Evolutionary conservation across 768 basidiomycete species (phyloP), one percentile per base, ranked within the genome.

Genomic region (Pisolithus orientalis): DNA sequence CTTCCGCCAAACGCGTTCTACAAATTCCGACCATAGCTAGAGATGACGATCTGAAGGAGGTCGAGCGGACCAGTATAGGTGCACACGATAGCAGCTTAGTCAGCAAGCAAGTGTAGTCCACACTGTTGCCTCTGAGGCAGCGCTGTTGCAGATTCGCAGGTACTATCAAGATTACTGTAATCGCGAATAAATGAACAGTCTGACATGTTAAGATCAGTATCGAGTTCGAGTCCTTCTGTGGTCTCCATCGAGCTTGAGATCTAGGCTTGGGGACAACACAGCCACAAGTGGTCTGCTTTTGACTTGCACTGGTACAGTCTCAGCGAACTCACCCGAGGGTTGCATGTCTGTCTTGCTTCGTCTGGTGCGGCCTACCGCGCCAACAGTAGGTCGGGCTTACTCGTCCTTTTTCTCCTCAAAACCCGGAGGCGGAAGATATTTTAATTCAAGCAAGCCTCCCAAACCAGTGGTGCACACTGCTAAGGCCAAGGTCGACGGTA

Each of bases 1-100:
- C 96, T 71, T 98, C 96, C 28, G 93, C 82, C 14, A 99, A 78
- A 62, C 96, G 86, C 34, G 88, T 84, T 69, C 93, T 83, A 69
- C 93, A 94, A 57, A 97, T 95, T 55, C 92, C 93, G 49, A 91
- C 86, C 91, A 93, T 91, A 44, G 38, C 42, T 32, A 28, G 14
- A 44, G 39, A 37, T 17, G 21, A 39, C 39, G 50, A 52, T 46
- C 39, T 50, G 7, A 45, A 51, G 34, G 39, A 47, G 52, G 14
- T 24, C 37, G 11, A 6, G 46, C 7, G 4, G 31, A 37, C 24
- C 2, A 34, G 32, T 5, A 21, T 21, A 21, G 31, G n/a, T 17
- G 34, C 34, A 34, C 34, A 14, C 14, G 5, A 13, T 32, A 45
- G 28, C 13, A 8, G 44, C 49, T 54, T 54, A 54, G 53, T 54